Evolutionary conservation across 805 yeast species (phyloP), one percentile per base, ranked within the genome.

Genomic region (Cyberlindnera bimundalis): DNA sequence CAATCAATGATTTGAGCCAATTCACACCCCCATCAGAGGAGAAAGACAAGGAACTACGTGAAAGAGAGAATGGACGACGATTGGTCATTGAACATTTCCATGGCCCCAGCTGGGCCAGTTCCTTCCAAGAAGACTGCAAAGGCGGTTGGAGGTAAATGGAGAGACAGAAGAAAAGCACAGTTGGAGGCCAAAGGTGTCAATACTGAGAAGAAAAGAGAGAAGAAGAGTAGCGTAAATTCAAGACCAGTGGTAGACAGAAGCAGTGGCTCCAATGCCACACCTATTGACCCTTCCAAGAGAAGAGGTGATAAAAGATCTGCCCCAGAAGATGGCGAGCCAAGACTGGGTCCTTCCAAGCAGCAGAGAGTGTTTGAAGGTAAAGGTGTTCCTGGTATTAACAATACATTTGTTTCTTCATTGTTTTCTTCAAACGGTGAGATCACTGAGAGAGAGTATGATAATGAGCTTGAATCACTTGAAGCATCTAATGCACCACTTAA

Each of bases 401-500:
- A 75, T 48, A 79, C 91, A 8, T 79, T 81, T 52, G 88, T 91
- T 3, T 86, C 97, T 0, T 91, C 97, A 1, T 66, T 91, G 38
- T 91, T 91, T 69, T 75, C 90, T 0, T 76, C 84, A 2, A 79
- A 81, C 47, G 78, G 82, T 7, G 81, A 73, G 33, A 75, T 25
- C 53, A 59, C 65, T 9, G 65, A 61, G 3, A 63, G 71, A 37
- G 66, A 59, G 1, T 63, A 68, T 18, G 66, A 67, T 16, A 64
- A 64, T 3, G 59, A 59, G 19, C 49, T 59, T 7, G 60, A 56
- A 15, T 47, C 58, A 40, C 40, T 46, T 2, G 71, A 60, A 4
- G 85, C 95, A 1, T 87, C 97, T 0, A 93, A 93, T 65, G 97
- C 97, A 0, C 96, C 97, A 21, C 37, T 54, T 7, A 71, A 67